Evolutionary conservation across 805 yeast genomes (phyloP), one percentile per base, ranked within the genome.

Genomic region (Ogataea philodendri): DNA sequence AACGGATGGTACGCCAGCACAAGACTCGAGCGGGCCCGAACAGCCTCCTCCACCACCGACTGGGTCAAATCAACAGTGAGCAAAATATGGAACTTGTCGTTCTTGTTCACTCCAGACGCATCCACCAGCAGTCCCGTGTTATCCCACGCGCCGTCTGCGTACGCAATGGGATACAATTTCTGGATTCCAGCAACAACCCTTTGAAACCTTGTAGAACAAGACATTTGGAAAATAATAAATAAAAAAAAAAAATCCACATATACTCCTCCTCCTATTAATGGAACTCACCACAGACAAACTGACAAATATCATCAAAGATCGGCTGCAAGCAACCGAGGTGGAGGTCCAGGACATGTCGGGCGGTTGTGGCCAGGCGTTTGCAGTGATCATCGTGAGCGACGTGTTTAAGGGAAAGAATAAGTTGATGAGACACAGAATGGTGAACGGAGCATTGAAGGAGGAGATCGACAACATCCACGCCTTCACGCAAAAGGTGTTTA

Each of bases 291-390:
- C 62, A 9, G 67, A 67, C 15, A 41, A 55, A 9, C 62, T 83
- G 35, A 71, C 74, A 32, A 49, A 59, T 9, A 61, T 70, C 16
- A 79, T 84, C 32, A 63, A 67, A 28, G 71, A 71, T 11, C 59
- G 82, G 26, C 70, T 84, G n/a, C 63, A 65, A 15, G 87, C 93
- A 7, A 40, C 52, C 0, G 74, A 81, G 42, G 86, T 80, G 8
- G 82, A 80, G 50, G 88, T 85, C 5, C 81, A 74, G 42, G 95
- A 85, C 47, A 74, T 78, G 68, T 78, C 81, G 8, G 95, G 95
- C 10, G 99, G 99, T 1, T 93, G 99, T 63, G 99, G 99, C 5
- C 96, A 90, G 60, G 96, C 97, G 3, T 90, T 89, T 61, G 96
- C 94, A 23, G 96, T 88, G 21, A 74, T 85, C 5, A 89, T 94